Conservation (phyloP, 768 basidiomycete species). For the Tylopilus felleus region DNA sequence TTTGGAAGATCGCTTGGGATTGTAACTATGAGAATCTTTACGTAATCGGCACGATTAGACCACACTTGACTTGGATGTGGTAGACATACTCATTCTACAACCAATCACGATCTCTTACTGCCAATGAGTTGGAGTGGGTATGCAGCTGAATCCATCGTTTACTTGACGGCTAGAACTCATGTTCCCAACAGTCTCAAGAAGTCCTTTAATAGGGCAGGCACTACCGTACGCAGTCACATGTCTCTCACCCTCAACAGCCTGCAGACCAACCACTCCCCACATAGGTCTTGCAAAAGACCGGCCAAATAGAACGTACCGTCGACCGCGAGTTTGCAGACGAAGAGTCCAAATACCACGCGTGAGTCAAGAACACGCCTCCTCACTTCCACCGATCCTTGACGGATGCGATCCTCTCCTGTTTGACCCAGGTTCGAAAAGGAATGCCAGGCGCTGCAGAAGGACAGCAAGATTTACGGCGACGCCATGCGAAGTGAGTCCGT, state of each 20-base stretch:
- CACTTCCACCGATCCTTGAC: background rate
- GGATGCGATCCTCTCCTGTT: background rate
- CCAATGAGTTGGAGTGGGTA: constrained; percentile 59
- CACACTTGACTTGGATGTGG: no score
- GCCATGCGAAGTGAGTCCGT: constrained; percentile 76
- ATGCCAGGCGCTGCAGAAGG: constrained; percentile 88
- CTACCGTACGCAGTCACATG: constrained; percentile 56
- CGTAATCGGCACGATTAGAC: constrained; percentile 14
- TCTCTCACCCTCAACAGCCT: background rate
- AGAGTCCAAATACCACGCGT: constrained; percentile 88
- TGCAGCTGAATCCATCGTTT: background rate
- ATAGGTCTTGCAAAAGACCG: constrained; percentile 95
- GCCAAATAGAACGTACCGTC: constrained; percentile 93
- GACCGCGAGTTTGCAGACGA: constrained; percentile 93
- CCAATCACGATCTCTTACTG: background rate
- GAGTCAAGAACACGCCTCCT: constrained; percentile 28
- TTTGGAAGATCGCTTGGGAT: constrained; percentile 19
- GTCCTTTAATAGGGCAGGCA: constrained; percentile 86
- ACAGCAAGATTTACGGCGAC: constrained; percentile 92
- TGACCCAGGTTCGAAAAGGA: constrained; percentile 88
- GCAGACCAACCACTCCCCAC: constrained; percentile 6
- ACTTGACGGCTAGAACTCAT: background rate
- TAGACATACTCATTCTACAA: background rate
- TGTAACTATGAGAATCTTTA: constrained; percentile 9
- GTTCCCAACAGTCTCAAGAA: constrained; percentile 75